Conservation (phyloP, 129 eudicot species). For the Ambrosia trifida region DNA sequence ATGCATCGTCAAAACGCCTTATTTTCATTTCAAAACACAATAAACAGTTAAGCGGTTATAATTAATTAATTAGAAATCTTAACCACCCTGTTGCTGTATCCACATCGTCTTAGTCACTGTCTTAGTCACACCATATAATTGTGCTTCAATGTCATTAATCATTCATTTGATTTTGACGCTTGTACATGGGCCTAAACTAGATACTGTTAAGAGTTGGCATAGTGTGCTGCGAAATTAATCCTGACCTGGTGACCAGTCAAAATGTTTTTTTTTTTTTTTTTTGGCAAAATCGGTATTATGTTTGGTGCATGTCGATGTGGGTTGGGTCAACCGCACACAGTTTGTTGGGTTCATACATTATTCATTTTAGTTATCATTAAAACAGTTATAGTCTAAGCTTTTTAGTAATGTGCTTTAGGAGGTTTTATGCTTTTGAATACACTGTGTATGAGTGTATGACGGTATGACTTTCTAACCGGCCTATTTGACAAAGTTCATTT, state of each 20-base stretch:
- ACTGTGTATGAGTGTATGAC: not conserved
- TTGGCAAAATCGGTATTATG: not conserved
- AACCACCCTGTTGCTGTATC: too few relatives aligned
- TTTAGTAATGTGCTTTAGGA: not conserved
- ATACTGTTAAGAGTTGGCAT: not conserved
- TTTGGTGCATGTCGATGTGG: not conserved
- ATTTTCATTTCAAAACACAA: too few relatives aligned
- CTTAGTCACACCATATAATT: not conserved
- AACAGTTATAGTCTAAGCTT: too few relatives aligned
- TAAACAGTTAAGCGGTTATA: too few relatives aligned
- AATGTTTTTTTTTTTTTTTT: not conserved
- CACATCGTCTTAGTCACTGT: too few relatives aligned
- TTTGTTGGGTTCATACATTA: not conserved
- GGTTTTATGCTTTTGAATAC: constrained; percentile 5
- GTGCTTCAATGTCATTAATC: not conserved
- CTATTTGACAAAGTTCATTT: not conserved
- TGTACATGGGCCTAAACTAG: too few relatives aligned
- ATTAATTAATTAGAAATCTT: too few relatives aligned
- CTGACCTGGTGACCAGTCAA: not conserved
- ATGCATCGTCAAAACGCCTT: too few relatives aligned
- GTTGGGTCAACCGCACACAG: not conserved
- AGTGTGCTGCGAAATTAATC: not conserved
- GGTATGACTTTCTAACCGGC: not conserved
- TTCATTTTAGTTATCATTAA: not conserved
- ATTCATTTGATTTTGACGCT: too few relatives aligned